phyloP scores from a whole-genome alignment of 2,329 filamentous ascomycete genomes.

The Fusarium sp. region DNA sequence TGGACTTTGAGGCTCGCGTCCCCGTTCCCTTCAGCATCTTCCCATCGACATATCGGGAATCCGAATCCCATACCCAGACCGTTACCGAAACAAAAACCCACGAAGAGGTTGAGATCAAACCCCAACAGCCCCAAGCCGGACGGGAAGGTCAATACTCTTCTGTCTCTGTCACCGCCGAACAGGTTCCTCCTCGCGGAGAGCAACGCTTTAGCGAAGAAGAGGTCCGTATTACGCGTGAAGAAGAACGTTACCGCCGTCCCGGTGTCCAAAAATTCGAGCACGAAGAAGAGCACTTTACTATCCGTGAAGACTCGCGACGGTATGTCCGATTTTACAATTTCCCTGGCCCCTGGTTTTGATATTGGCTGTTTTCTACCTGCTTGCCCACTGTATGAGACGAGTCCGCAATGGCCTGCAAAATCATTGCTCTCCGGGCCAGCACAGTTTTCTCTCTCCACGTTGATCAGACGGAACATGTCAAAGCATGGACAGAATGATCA shows the following conservation, averaged over 20 bases:
- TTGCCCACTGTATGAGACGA: conserved; percentile 1
- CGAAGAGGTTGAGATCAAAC: conserved; percentile 90
- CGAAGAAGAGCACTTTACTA: conserved; percentile 46
- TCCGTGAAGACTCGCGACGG: conserved; percentile 63
- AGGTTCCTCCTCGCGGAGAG: conserved; percentile 70
- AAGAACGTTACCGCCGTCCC: conserved; percentile 81
- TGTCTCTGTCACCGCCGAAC: conserved; percentile 70
- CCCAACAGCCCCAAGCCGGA: conserved; percentile 85
- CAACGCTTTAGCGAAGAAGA: conserved; percentile 82
- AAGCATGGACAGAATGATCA: conserved; percentile 16
- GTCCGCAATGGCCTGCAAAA: conserved; percentile 1
- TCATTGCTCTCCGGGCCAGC: neutral
- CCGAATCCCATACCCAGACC: conserved; percentile 64
- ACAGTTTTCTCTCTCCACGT: conserved; percentile 4
- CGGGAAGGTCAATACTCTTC: conserved; percentile 96
- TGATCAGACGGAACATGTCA: conserved; percentile 23
- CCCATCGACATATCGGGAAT: conserved; percentile 92
- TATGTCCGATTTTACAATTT: conserved; percentile 53
- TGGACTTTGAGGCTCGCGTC: conserved; percentile 99
- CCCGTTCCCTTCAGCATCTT: conserved; percentile 99
- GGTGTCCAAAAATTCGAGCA: conserved; percentile 60
- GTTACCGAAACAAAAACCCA: conserved; percentile 72
- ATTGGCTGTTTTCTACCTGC: neutral
- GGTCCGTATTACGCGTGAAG: conserved; percentile 82
- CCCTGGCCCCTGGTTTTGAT: neutral